Percentiles rank a stretch among this genome's conserved stretches.
Evolutionary conservation across 371 early-diverging fungal genomes (phyloP).

Genomic region (Rhizopus sp.): DNA sequence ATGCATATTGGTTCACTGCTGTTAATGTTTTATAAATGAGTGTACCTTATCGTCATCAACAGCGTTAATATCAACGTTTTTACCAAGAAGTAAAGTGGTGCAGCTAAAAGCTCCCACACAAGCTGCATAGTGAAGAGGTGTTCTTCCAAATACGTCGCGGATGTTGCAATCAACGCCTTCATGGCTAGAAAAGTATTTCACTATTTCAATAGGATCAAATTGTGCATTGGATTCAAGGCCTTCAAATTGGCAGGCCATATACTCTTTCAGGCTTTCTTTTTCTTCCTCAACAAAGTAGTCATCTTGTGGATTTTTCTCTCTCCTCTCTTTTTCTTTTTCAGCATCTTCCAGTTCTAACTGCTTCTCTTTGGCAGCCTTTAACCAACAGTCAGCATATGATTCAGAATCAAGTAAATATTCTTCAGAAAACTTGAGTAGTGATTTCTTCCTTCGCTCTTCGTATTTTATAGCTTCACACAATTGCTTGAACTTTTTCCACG

Average conservation of each 20-base stretch:
- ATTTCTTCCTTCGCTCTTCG: slow-evolving; percentile 12
- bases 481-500: slow-evolving; percentile 19
- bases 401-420: slow-evolving; percentile 8
- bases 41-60: slow-evolving; percentile 51
- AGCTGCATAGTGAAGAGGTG: slow-evolving; percentile 65
- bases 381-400: slow-evolving; percentile 1
- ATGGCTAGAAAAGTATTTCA: slow-evolving; percentile 36
- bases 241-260: slow-evolving; percentile 11
- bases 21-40: background rate
- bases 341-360: background rate
- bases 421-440: slow-evolving; percentile 7
- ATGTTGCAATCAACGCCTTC: slow-evolving; percentile 27
- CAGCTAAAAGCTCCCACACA: slow-evolving; percentile 60
- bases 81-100: slow-evolving; percentile 42
- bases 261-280: slow-evolving; percentile 7
- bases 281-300: slow-evolving; percentile 4
- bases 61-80: slow-evolving; percentile 35
- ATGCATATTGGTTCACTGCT: background rate
- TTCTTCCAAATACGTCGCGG: slow-evolving; percentile 44
- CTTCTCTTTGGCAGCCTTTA: slow-evolving; percentile 13
- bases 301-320: background rate
- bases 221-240: slow-evolving; percentile 9
- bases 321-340: slow-evolving; percentile 4
- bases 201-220: slow-evolving; percentile 61
- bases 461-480: slow-evolving; percentile 19